Evolutionary conservation across 495 filamentous ascomycete species (phyloP).

Genomic region (Mytilinidion resinicola): DNA sequence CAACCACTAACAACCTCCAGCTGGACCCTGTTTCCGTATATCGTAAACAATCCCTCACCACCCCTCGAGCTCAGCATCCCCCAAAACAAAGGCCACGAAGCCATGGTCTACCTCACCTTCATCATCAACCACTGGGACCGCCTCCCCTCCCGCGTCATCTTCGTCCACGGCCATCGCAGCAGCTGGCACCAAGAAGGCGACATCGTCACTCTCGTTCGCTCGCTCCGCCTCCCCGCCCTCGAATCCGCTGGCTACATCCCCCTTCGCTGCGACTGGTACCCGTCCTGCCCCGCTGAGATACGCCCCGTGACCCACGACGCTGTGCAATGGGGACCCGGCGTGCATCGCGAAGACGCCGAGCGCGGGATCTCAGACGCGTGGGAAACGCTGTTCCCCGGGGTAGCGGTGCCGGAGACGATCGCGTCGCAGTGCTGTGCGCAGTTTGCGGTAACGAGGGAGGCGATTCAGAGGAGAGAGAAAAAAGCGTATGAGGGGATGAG

Average conservation of each 20-base stretch:
- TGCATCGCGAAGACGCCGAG: slow-evolving; percentile 52
- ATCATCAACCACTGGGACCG: slow-evolving; percentile 7
- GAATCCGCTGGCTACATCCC: slow-evolving; percentile 42
- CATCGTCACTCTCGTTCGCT: slow-evolving; percentile 41
- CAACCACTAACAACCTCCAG: background rate
- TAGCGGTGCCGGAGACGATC: slow-evolving; percentile 49
- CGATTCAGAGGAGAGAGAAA: slow-evolving; percentile 45
- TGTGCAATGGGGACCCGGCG: slow-evolving; percentile 31
- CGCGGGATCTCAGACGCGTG: slow-evolving; percentile 45
- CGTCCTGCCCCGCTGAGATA: slow-evolving; percentile 46
- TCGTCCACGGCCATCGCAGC: slow-evolving; percentile 44
- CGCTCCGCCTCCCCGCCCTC: slow-evolving; percentile 30
- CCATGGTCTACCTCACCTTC: slow-evolving; percentile 10
- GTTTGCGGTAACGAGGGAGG: slow-evolving; percentile 43
- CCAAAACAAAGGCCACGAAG: slow-evolving; percentile 16
- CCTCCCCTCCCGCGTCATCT: slow-evolving; percentile 7
- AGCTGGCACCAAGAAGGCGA: slow-evolving; percentile 58
- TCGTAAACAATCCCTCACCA: background rate
- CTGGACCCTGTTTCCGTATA: background rate
- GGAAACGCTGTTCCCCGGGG: slow-evolving; percentile 33
- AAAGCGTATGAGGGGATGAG: slow-evolving; percentile 55
- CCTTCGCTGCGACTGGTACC: slow-evolving; percentile 46
- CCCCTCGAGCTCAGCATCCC: background rate
- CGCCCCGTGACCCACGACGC: slow-evolving; percentile 39
- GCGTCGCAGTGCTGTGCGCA: slow-evolving; percentile 54